These are phyloP conservation scores for Babesia divergens DNA, from an alignment of 169 alveolate species.

Conservation along the genomic window DNA sequence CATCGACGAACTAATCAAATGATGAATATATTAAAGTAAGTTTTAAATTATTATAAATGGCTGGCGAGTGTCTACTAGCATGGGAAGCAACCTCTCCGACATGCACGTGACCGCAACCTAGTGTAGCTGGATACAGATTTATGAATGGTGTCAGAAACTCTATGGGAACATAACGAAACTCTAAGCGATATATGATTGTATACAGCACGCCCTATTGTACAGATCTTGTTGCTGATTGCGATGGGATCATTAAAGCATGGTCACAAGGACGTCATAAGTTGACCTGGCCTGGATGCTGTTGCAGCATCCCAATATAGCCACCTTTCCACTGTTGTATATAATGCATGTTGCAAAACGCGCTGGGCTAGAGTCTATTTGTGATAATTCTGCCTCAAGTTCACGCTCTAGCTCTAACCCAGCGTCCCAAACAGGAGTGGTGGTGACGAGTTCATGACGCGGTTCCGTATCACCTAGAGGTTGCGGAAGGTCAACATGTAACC, in stretches of 20 bases:
- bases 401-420: constrained; percentile 47
- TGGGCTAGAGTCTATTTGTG: not conserved
- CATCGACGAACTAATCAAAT: not conserved
- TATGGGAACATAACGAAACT: too few relatives aligned
- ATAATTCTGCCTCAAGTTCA: constrained; percentile 43
- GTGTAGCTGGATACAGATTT: too few relatives aligned
- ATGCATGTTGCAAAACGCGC: constrained; percentile 39
- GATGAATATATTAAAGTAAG: too few relatives aligned
- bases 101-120: too few relatives aligned
- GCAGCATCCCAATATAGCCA: constrained; percentile 49
- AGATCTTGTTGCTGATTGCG: too few relatives aligned
- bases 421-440: constrained; percentile 23
- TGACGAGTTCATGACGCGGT: not conserved
- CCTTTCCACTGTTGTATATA: constrained; percentile 55
- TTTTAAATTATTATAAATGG: too few relatives aligned
- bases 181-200: too few relatives aligned
- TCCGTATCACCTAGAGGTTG: not conserved
- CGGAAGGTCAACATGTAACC: constrained; percentile 39
- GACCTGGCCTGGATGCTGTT: constrained; percentile 18
- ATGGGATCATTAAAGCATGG: constrained; percentile 28
- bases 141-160: too few relatives aligned
- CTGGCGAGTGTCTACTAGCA: too few relatives aligned
- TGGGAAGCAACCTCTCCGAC: too few relatives aligned
- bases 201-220: too few relatives aligned
- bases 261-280: constrained; percentile 21